Base-by-base conservation (phyloP, 2,329 filamentous ascomycete species). In the Amphichorda felina region DNA sequence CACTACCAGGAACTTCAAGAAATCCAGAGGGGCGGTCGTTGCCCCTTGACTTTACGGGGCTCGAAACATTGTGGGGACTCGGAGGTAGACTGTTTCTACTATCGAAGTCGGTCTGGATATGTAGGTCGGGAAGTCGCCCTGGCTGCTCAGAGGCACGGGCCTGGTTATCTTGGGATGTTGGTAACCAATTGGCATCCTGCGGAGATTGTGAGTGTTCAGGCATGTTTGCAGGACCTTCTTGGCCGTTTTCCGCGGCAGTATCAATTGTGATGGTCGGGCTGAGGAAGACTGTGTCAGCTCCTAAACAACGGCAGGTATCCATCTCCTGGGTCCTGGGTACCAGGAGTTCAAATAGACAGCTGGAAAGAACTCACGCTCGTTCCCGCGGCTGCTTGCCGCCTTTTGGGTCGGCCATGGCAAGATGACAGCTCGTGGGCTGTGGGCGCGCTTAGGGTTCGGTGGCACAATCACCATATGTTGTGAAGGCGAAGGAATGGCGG, bases 61-160 rank as follows among this genome's bases (percentile, higher is more conserved):
- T 75, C 19, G 77, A 81, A 34, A 85, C 67, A 59, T 84, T 85
- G 54, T 83, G 79, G 8, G 80, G 78, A 43, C 79, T 84, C 10
- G 73, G 79, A 2, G 80, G 80, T 39, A 77, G 66, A 51, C 72
- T 79, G 41, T 79, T 75, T 43, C 63, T 70, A 54, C 68, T 75
- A 15, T 83, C 79, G 45, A 82, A 79, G 2, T 76, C 77, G 26
- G 65, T 64, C n/a, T 70, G 63, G 11, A 64, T 59, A 41, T 68
- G 64, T 28, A 72, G 50, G 38, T 79, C 70, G 28, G 50, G 47
- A 37, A 43, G 41, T 9, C 44, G 38, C n/a, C n/a, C n/a, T n/a
- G n/a, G 35, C 13, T n/a, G 27, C 27, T n/a, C 13, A 14, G 16
- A 16, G 21, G 13, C 16, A 17, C 21, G 7, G 31, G 21, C 14